A percentile compares a stretch with the other conserved stretches of the same genome.
These are phyloP conservation scores for Phytophthora lateralis DNA, from an alignment of 352 stramenopile genomes.

Conservation along the genomic window DNA sequence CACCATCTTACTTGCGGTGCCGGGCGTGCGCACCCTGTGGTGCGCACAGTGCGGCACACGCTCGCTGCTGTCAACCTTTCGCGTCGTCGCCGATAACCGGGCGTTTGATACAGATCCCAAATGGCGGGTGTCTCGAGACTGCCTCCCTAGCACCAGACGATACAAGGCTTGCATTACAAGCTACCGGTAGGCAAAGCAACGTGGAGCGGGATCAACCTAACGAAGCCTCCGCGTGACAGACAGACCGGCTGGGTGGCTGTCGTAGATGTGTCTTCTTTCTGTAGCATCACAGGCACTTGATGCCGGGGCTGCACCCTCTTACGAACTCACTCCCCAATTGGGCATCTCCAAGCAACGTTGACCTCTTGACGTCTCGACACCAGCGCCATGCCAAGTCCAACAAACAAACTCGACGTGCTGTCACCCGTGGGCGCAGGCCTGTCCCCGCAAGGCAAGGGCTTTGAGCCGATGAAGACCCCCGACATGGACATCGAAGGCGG, in stretches of 20 bases:
- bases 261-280: slow-evolving; percentile 8
- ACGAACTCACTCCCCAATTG: slow-evolving; percentile 26
- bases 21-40: slow-evolving; percentile 30
- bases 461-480: slow-evolving; percentile 40
- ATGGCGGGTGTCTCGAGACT: neutral
- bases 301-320: slow-evolving; percentile 7
- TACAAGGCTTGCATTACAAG: no score
- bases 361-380: neutral
- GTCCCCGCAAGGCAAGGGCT: slow-evolving; percentile 28
- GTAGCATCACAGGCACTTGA: slow-evolving; percentile 9
- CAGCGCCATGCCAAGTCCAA: slow-evolving; percentile 17
- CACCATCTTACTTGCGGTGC: slow-evolving; percentile 28
- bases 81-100: slow-evolving; percentile 11
- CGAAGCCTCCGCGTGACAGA: slow-evolving; percentile 1
- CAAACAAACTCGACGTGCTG: slow-evolving; percentile 23
- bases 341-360: slow-evolving; percentile 1
- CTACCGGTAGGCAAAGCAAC: slow-evolving; percentile 31
- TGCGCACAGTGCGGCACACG: no score
- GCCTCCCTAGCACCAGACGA: slow-evolving; percentile 27
- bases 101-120: slow-evolving; percentile 10
- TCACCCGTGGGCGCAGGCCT: slow-evolving; percentile 24
- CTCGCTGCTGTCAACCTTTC: slow-evolving; percentile 26
- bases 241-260: slow-evolving; percentile 25
- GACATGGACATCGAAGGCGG: slow-evolving; percentile 39
- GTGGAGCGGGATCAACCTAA: slow-evolving; percentile 32